Evolutionary conservation across 2,329 filamentous ascomycete genomes (phyloP).

Genomic region (Diaporthe helianthi): DNA sequence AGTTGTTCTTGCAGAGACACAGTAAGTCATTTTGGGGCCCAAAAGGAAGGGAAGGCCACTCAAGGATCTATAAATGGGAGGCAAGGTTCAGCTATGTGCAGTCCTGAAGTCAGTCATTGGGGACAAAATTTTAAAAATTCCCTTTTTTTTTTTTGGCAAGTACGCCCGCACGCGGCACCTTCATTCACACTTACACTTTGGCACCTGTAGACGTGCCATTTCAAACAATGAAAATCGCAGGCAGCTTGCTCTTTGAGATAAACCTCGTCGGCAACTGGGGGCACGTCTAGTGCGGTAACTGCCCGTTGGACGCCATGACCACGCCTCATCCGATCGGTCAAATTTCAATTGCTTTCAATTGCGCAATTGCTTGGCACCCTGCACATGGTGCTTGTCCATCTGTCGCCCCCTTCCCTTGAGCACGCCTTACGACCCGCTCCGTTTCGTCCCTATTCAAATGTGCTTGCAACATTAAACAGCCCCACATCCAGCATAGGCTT

Average conservation of each 20-base stretch:
- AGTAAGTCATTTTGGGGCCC: no score
- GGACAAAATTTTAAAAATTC: no score
- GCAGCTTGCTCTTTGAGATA: background rate
- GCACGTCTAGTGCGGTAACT: background rate
- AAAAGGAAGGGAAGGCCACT: background rate
- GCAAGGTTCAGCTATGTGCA: background rate
- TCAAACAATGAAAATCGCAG: background rate
- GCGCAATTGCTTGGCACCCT: no score
- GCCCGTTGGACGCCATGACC: background rate
- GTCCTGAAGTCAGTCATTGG: no score
- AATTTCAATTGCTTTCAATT: background rate
- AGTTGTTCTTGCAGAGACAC: background rate
- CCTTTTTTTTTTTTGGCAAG: background rate
- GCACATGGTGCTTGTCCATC: no score
- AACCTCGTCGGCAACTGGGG: background rate
- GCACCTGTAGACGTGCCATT: no score
- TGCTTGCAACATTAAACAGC: background rate
- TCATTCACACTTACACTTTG: background rate
- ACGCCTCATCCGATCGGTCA: background rate
- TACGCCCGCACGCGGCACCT: no score
- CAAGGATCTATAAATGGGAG: no score
- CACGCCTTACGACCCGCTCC: background rate
- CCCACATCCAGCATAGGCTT: conserved; percentile 2
- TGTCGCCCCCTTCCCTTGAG: no score
- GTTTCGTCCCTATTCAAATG: background rate